Base-by-base conservation (phyloP, 108 stramenopile genomes). In the Discostella stelligeroides region DNA sequence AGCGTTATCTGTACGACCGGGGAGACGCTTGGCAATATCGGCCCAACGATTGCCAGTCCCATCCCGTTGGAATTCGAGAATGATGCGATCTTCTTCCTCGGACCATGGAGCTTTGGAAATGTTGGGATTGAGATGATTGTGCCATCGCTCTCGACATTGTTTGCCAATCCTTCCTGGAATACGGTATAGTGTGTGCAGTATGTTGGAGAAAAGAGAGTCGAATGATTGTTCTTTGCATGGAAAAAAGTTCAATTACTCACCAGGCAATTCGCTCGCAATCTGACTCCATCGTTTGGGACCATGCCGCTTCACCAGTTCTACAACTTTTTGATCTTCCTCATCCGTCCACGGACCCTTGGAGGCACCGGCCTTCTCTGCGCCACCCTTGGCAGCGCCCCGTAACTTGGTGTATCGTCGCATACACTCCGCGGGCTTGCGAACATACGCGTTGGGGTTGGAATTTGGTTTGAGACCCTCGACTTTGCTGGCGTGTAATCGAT, bases 241-340 rank as follows among this genome's bases (percentile, higher is more conserved):
- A 20, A 18, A 2, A 39, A 4, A 9, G 17, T 25, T n/a, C 38
- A 7, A 48, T 7, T 57, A 73, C 76, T 68, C 42, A 70, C 58
- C 81, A 80, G 86, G 84, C 38, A 94, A 79, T 37, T 94, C 70
- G 23, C 62, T 47, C 0, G 92, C 91, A 80, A 96, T 96, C 58
- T 76, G 82, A 25, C 74, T 86, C 95, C 95, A 96, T 63, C 86
- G 91, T 51, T 89, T 94, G 30, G 91, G 82, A 47, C 91, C 94
- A 61, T 88, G 60, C 47, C 43, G 24, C 1, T 60, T 47, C 2
- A 94, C 92, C 29, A 80, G 83, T 58, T 83, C 48, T n/a, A 76
- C 47, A 37, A 92, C 85, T 4, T 82, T 50, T 13, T 30, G 67
- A 72, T 94, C 92, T 62, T 94, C 92, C 54, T 84, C 89, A 43